Evolutionary conservation across 2,329 filamentous ascomycete species (phyloP).

Genomic region (Diaporthe ilicicola): DNA sequence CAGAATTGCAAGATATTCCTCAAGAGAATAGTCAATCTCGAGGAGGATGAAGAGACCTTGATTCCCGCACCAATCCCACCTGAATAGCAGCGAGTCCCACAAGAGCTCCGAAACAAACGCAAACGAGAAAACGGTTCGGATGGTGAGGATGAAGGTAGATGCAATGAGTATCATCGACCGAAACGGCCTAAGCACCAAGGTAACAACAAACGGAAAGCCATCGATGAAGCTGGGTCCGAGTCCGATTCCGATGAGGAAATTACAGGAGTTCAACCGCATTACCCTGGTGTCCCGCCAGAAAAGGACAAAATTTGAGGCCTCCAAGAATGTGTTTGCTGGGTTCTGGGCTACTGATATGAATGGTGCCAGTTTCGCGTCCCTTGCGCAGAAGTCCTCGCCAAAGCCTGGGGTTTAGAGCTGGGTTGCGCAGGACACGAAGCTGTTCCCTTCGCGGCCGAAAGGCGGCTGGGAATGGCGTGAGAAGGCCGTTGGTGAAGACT

Average conservation of each 20-base stretch:
- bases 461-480: no score
- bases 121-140: background rate
- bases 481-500: no score
- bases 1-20: background rate
- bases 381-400: background rate
- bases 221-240: background rate
- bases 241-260: slow-evolving; percentile 5
- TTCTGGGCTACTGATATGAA: background rate
- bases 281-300: background rate
- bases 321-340: background rate
- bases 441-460: no score
- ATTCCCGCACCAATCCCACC: no score
- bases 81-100: background rate
- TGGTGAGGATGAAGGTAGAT: background rate
- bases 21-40: background rate
- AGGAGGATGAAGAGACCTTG: background rate
- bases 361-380: background rate
- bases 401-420: background rate
- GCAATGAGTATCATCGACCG: background rate
- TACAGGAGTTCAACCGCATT: background rate
- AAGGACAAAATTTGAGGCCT: background rate
- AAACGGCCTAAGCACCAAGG: background rate
- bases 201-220: background rate
- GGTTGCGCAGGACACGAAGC: no score
- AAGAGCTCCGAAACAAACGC: no score